A percentile compares a stretch with the other conserved stretches of the same genome.
phyloP scores from a whole-genome alignment of 23 red algal species.

The Chondrus crispus region DNA sequence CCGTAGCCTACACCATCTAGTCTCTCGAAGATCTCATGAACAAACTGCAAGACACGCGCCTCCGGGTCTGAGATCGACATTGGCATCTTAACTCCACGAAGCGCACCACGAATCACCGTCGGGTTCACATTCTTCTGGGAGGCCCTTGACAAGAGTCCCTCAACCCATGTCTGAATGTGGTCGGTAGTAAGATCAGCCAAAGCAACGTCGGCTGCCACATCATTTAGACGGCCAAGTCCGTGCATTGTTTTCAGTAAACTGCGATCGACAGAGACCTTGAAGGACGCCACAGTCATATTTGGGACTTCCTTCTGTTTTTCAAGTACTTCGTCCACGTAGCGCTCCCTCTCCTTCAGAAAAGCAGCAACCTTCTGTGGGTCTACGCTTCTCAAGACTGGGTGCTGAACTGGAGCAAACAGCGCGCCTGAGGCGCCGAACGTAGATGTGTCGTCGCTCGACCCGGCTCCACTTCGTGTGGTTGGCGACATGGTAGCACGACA shows the following conservation, averaged over 20 bases:
- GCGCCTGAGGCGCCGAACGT: too few species aligned
- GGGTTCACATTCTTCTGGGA: background rate
- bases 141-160: background rate
- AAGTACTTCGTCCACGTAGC: background rate
- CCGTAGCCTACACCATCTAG: background rate
- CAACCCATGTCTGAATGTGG: background rate
- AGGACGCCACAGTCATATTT: background rate
- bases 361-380: background rate
- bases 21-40: background rate
- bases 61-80: background rate
- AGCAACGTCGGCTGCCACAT: background rate
- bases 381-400: background rate
- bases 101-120: background rate
- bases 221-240: background rate
- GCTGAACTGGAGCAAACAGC: background rate
- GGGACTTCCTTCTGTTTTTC: background rate
- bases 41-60: background rate
- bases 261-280: background rate
- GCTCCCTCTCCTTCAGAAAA: slow-evolving; percentile 1
- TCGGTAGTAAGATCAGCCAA: background rate
- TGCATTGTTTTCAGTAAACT: background rate
- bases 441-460: too few species aligned
- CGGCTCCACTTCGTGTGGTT: too few species aligned
- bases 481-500: too few species aligned
- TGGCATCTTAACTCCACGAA: background rate